Evolutionary conservation across 257 asterid species (phyloP).

Genomic region (Salvia miltiorrhiza): DNA sequence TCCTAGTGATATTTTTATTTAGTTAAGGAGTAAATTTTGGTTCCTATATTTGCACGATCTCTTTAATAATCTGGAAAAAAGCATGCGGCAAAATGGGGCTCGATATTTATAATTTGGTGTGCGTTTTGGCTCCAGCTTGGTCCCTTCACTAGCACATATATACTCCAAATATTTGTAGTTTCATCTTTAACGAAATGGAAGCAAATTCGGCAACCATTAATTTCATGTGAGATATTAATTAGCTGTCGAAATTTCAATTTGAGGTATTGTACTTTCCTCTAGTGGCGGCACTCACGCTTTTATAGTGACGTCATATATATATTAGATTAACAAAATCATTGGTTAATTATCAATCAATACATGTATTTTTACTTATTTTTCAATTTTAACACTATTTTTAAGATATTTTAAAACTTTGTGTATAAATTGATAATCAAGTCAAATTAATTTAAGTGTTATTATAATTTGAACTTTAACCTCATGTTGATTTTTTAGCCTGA

Average conservation of each 20-base stretch:
- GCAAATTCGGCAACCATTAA: neutral
- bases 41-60: neutral
- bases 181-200: neutral
- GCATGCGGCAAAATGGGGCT: conserved; percentile 7
- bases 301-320: too few relatives aligned
- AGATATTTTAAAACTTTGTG: too few relatives aligned
- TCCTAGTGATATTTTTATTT: neutral
- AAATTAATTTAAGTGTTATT: too few relatives aligned
- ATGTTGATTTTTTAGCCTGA: too few relatives aligned
- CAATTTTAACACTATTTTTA: too few relatives aligned
- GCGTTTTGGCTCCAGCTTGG: conserved; percentile 7
- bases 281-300: neutral
- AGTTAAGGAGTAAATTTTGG: neutral
- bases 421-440: too few relatives aligned
- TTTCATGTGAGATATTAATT: neutral
- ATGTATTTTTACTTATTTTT: too few relatives aligned
- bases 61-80: neutral
- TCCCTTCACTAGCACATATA: conserved; percentile 10
- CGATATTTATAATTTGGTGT: neutral
- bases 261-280: neutral
- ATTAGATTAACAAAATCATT: too few relatives aligned
- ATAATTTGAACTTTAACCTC: too few relatives aligned
- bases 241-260: neutral
- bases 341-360: too few relatives aligned
- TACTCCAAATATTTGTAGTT: neutral